These are phyloP conservation scores for Bolboschoenus planiculmis DNA, from an alignment of 176 grass and related monocot genomes.

Conservation along the genomic window DNA sequence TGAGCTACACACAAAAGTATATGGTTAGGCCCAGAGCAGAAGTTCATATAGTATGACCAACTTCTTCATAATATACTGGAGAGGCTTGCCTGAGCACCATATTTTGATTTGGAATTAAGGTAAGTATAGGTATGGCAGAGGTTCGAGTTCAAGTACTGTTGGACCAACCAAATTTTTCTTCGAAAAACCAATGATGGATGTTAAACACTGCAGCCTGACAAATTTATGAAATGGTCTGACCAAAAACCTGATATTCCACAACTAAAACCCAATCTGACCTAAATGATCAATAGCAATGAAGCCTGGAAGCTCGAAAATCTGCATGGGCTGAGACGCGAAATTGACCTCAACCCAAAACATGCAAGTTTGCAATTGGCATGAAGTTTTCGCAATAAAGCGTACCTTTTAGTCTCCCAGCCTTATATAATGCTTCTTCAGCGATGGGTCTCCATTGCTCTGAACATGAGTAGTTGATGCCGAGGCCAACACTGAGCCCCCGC, in stretches of 20 bases:
- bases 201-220: neutral
- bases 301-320: neutral
- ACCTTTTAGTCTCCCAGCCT: slow-evolving; percentile 71
- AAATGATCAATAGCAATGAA: neutral
- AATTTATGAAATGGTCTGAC: neutral
- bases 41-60: neutral
- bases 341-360: neutral
- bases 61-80: neutral
- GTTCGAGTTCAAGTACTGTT: neutral
- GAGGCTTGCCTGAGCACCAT: neutral
- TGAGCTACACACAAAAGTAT: neutral
- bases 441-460: slow-evolving; percentile 81
- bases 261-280: neutral
- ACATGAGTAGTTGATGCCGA: slow-evolving; percentile 79
- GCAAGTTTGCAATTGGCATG: neutral
- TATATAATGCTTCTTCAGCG: slow-evolving; percentile 71
- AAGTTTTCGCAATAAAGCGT: neutral
- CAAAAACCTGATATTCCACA: neutral
- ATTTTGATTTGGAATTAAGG: neutral
- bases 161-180: neutral
- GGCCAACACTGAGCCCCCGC: slow-evolving; percentile 73
- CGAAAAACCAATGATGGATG: neutral
- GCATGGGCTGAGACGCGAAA: neutral
- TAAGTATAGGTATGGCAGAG: neutral
- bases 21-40: neutral